Percentiles rank a stretch among this genome's conserved stretches.
phyloP scores from a whole-genome alignment of 306 rosid species.

The Rubus idaeus region DNA sequence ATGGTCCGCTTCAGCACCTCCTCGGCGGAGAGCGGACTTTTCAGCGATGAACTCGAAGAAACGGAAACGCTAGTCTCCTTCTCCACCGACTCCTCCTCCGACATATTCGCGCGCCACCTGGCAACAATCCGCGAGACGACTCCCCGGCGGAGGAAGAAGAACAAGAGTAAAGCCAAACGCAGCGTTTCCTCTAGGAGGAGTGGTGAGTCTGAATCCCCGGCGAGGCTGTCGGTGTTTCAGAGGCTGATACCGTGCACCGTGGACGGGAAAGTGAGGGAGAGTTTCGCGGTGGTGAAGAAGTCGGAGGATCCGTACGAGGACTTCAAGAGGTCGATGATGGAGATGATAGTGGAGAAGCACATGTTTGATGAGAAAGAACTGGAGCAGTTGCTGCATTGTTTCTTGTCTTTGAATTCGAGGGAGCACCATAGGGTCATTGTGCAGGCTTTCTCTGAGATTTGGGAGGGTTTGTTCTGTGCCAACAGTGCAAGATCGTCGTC shows the following conservation, averaged over 20 bases:
- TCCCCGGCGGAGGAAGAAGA: conserved; percentile 15
- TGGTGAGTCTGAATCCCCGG: conserved; percentile 26
- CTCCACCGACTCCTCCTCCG: conserved; percentile 38
- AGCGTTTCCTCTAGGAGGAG: conserved; percentile 22
- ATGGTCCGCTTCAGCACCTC: conserved; percentile 51
- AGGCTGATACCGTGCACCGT: conserved; percentile 52
- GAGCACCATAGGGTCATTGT: conserved; percentile 42
- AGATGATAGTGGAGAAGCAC: conserved; percentile 63
- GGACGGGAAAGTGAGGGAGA: conserved; percentile 57
- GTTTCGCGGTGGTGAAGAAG: conserved; percentile 61
- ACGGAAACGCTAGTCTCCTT: conserved; percentile 59
- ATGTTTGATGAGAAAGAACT: conserved; percentile 47
- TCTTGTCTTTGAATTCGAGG: conserved; percentile 42
- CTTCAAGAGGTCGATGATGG: conserved; percentile 63
- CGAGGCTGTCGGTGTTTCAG: conserved; percentile 61
- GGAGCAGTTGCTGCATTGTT: conserved; percentile 55
- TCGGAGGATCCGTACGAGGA: conserved; percentile 59
- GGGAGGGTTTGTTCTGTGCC: conserved; percentile 42
- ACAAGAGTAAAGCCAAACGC: conserved; percentile 20
- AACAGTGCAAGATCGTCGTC: conserved; percentile 17
- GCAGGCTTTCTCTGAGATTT: conserved; percentile 51
- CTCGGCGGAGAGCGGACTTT: conserved; percentile 49
- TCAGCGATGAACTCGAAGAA: conserved; percentile 50
- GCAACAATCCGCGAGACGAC: conserved; percentile 34
- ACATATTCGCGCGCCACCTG: conserved; percentile 24